phyloP scores from a whole-genome alignment of 2,329 filamentous ascomycete genomes.

The Aspergillus brunneoviolaceus region DNA sequence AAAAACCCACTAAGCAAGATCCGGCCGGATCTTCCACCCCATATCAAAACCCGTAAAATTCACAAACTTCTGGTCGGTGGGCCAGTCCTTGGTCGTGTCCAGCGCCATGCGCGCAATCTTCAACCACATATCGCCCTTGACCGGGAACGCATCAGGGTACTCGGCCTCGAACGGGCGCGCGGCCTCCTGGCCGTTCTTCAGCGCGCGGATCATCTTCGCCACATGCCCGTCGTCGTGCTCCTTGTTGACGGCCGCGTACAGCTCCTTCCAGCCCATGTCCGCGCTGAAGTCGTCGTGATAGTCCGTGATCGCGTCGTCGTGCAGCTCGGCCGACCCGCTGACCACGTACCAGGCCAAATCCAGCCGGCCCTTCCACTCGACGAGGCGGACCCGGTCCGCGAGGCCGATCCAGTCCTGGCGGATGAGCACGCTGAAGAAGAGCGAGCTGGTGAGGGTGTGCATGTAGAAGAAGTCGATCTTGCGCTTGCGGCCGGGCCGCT shows the following conservation, averaged over 20 bases:
- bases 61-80: too few relatives aligned
- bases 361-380: constrained; percentile 11
- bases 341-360: constrained; percentile 11
- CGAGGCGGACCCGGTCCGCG: background rate
- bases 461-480: constrained; percentile 15
- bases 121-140: constrained; percentile 11
- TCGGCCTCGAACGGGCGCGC: constrained; percentile 5
- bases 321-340: constrained; percentile 1
- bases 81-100: background rate
- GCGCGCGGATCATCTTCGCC: constrained; percentile 9
- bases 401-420: background rate
- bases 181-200: constrained; percentile 10
- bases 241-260: constrained; percentile 5
- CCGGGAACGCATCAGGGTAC: background rate
- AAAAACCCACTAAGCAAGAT: background rate
- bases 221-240: constrained; percentile 14
- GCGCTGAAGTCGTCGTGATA: background rate
- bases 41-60: too few relatives aligned
- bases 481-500: background rate
- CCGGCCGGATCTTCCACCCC: too few relatives aligned
- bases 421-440: constrained; percentile 5
- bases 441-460: constrained; percentile 6
- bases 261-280: constrained; percentile 1
- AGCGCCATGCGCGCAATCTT: constrained; percentile 8
- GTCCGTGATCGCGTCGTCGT: background rate